phyloP scores from a whole-genome alignment of 495 filamentous ascomycete genomes.

The Cercophora samala region DNA sequence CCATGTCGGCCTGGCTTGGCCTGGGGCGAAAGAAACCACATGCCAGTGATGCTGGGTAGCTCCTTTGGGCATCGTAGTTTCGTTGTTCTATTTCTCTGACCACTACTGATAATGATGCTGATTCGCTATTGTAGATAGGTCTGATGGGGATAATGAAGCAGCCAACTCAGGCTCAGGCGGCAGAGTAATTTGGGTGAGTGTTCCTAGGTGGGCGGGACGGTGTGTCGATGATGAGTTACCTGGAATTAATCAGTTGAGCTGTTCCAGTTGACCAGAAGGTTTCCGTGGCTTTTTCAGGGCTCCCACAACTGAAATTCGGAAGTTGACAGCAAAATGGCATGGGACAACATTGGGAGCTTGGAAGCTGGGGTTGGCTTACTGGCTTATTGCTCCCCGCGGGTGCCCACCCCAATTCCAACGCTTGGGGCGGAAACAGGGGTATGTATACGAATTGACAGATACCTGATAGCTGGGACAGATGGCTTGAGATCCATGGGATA shows the following conservation, averaged over 20 bases:
- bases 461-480: neutral
- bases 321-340: neutral
- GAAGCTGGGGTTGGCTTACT: neutral
- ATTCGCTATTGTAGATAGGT: neutral
- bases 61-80: conserved; percentile 1
- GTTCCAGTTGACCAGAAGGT: neutral
- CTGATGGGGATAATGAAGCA: neutral
- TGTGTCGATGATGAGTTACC: neutral
- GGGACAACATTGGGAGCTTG: neutral
- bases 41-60: conserved; percentile 19
- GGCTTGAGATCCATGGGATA: neutral
- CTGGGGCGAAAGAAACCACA: neutral
- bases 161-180: neutral
- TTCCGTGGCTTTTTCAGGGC: neutral
- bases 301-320: neutral
- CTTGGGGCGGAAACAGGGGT: neutral
- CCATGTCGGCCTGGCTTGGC: neutral
- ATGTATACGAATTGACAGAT: neutral
- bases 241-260: neutral
- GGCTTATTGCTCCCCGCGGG: neutral
- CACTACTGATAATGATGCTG: neutral
- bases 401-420: neutral
- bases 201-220: neutral
- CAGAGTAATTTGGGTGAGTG: neutral
- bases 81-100: neutral